These are phyloP conservation scores for Lobosporangium transversale DNA, from an alignment of 192 early-diverging fungal genomes.

Conservation along the genomic window DNA sequence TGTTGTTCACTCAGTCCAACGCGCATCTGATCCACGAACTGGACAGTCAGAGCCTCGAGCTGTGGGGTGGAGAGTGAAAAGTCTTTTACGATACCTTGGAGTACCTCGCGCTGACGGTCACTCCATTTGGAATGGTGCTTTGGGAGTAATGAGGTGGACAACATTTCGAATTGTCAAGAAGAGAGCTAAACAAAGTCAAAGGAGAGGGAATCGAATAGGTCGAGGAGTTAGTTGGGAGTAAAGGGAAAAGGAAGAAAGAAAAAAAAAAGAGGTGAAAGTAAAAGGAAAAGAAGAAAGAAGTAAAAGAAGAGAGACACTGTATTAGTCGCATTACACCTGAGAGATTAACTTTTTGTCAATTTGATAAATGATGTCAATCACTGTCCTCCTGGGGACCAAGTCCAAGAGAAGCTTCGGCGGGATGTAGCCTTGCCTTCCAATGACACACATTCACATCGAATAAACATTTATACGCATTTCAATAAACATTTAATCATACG, in stretches of 20 bases:
- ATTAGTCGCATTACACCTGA: background rate
- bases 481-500: too few relatives aligned
- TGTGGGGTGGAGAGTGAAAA: constrained; percentile 61
- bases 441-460: too few relatives aligned
- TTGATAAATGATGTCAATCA: too few relatives aligned
- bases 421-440: too few relatives aligned
- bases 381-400: too few relatives aligned
- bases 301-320: background rate
- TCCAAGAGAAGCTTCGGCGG: too few relatives aligned
- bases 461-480: too few relatives aligned
- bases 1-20: constrained; percentile 52
- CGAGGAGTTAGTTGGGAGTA: background rate
- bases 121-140: constrained; percentile 31
- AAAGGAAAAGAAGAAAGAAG: background rate
- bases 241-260: background rate
- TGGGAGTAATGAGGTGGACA: constrained; percentile 13
- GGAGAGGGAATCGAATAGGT: too few relatives aligned
- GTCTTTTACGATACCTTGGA: constrained; percentile 18
- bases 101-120: constrained; percentile 9
- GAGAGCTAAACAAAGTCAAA: too few relatives aligned
- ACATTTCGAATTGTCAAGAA: too few relatives aligned
- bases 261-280: background rate
- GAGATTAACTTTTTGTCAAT: background rate
- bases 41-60: constrained; percentile 56
- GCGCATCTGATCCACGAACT: constrained; percentile 62